Conservation (phyloP, 768 basidiomycete genomes). For the Boletus fagicola region DNA sequence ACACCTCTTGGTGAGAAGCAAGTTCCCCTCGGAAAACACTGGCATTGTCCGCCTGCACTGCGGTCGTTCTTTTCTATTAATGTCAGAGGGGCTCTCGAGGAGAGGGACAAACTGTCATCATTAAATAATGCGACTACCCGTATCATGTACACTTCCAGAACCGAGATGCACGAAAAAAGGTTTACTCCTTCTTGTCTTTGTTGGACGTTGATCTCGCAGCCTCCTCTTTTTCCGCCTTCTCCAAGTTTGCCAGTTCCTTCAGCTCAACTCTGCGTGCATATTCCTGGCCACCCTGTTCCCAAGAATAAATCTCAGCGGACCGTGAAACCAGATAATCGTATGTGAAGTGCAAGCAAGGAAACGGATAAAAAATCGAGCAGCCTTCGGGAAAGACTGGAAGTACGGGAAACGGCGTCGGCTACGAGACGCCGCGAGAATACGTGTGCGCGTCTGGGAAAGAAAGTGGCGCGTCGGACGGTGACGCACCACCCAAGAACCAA, state of each 20-base stretch:
- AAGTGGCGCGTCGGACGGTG: neutral
- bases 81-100: neutral
- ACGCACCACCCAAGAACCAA: slow-evolving; percentile 6
- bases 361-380: slow-evolving; percentile 8
- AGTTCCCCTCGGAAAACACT: neutral
- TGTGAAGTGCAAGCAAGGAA: slow-evolving; percentile 1
- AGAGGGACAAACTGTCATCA: neutral
- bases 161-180: slow-evolving; percentile 2
- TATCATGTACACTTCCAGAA: slow-evolving; percentile 2
- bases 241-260: slow-evolving; percentile 37
- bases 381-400: neutral
- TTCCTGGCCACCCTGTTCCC: slow-evolving; percentile 77
- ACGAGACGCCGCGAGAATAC: slow-evolving; percentile 6
- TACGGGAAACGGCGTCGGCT: slow-evolving; percentile 11
- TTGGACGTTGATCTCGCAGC: slow-evolving; percentile 12
- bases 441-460: slow-evolving; percentile 10
- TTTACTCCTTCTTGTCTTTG: slow-evolving; percentile 34
- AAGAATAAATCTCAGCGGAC: slow-evolving; percentile 11
- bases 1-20: neutral
- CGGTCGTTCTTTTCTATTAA: slow-evolving; percentile 3
- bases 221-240: slow-evolving; percentile 37
- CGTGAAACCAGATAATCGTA: slow-evolving; percentile 3
- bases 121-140: slow-evolving; percentile 4
- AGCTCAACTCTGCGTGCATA: slow-evolving; percentile 67
- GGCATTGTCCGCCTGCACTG: neutral